Conservation (phyloP, 2,329 filamentous ascomycete species). For the Akanthomyces dipterigenus region DNA sequence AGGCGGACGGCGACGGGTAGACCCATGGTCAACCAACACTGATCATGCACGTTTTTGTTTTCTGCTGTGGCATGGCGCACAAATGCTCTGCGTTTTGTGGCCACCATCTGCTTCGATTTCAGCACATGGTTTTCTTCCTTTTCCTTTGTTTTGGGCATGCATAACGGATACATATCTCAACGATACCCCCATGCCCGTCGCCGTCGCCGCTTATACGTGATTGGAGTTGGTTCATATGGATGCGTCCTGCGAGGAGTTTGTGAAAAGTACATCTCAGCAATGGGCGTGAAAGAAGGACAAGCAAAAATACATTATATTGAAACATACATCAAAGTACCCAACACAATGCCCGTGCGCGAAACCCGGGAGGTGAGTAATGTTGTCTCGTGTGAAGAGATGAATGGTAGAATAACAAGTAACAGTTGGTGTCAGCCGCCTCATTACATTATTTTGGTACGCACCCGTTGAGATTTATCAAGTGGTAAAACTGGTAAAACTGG, state of each 20-base stretch:
- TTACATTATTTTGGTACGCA: not conserved
- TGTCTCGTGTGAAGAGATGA: not conserved
- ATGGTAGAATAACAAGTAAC: not conserved
- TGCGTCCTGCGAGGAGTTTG: not conserved
- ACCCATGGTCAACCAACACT: slow-evolving; percentile 2
- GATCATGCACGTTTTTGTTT: slow-evolving; percentile 10
- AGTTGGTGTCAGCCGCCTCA: not conserved
- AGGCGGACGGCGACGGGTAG: slow-evolving; percentile 11
- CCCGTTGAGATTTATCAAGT: not conserved
- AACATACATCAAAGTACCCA: not conserved
- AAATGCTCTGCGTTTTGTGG: not conserved
- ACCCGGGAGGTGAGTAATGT: not conserved
- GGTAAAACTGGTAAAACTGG: no score
- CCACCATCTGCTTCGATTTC: not conserved
- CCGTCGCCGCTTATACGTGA: slow-evolving; percentile 13
- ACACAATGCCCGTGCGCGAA: not conserved
- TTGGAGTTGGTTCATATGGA: slow-evolving; percentile 12
- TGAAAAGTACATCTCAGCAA: not conserved
- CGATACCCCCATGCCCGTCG: slow-evolving; percentile 15
- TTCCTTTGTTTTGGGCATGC: slow-evolving; percentile 13
- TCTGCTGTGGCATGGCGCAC: not conserved
- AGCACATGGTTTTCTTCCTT: not conserved
- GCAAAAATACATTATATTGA: not conserved
- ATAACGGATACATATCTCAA: slow-evolving; percentile 15
- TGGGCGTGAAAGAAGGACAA: slow-evolving; percentile 7